Percentiles rank a stretch among this genome's conserved stretches.
phyloP scores from a whole-genome alignment of 345 rosid species.

The Chamaenerion angustifolium region DNA sequence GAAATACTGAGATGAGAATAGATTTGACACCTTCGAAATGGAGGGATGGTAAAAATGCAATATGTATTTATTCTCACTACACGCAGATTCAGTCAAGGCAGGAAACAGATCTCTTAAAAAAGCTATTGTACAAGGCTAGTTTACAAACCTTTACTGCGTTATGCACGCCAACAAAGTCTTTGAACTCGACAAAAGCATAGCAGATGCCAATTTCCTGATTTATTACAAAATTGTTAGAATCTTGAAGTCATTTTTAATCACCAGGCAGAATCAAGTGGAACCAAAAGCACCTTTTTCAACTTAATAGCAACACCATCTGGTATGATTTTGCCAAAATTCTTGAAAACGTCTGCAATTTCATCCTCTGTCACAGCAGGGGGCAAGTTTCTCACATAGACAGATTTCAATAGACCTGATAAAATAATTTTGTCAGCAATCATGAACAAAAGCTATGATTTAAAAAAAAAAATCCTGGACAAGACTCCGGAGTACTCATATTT shows the following conservation, averaged over 20 bases:
- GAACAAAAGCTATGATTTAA: neutral
- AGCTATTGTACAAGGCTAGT: neutral
- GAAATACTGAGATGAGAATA: too few relatives aligned
- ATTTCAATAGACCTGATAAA: slow-evolving; percentile 62
- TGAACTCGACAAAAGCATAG: slow-evolving; percentile 95
- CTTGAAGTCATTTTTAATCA: neutral
- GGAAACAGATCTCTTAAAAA: too few relatives aligned
- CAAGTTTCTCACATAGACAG: slow-evolving; percentile 92
- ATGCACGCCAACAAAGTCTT: slow-evolving; percentile 70
- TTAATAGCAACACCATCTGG: slow-evolving; percentile 85
- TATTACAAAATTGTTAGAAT: slow-evolving; percentile 10
- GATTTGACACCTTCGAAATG: too few relatives aligned
- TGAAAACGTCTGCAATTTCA: slow-evolving; percentile 83
- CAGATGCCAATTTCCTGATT: slow-evolving; percentile 78
- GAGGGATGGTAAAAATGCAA: too few relatives aligned
- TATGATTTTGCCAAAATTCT: slow-evolving; percentile 66
- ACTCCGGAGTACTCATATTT: too few relatives aligned
- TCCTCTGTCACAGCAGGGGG: slow-evolving; percentile 61
- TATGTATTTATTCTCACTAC: neutral
- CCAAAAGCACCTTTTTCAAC: slow-evolving; percentile 56
- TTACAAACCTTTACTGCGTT: slow-evolving; percentile 73
- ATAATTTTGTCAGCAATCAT: neutral
- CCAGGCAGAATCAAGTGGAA: neutral
- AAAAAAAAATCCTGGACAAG: too few relatives aligned
- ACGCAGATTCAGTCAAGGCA: too few relatives aligned